These are phyloP conservation scores for Exophiala sp. DNA, from an alignment of 2,329 filamentous ascomycete species.

Conservation along the genomic window DNA sequence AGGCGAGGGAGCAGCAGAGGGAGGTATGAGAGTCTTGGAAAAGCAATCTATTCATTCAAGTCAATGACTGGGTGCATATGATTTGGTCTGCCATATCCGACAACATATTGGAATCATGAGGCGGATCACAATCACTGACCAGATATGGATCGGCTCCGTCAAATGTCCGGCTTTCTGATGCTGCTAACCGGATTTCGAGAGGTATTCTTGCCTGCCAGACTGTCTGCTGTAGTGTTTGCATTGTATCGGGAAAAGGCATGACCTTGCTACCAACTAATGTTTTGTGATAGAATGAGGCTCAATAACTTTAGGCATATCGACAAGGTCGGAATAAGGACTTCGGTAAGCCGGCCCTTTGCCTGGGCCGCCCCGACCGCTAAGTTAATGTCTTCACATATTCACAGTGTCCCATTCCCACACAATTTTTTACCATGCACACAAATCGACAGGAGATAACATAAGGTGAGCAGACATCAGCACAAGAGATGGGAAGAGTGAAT, in stretches of 20 bases:
- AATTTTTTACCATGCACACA: too few species aligned
- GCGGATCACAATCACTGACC: conserved; percentile 35
- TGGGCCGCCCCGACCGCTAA: too few species aligned
- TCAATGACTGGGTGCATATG: neutral
- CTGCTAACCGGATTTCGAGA: conserved; percentile 57
- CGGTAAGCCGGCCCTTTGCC: too few species aligned
- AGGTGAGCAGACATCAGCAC: too few species aligned
- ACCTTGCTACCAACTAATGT: neutral
- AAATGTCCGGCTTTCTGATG: conserved; percentile 58
- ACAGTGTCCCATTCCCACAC: too few species aligned
- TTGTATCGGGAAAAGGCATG: conserved; percentile 12
- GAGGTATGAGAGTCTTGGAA: conserved; percentile 65
- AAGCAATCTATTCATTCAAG: conserved; percentile 48
- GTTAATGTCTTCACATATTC: too few species aligned
- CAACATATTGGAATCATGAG: too few species aligned
- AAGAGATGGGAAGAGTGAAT: too few species aligned
- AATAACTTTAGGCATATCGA: too few species aligned
- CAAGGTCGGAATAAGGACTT: too few species aligned
- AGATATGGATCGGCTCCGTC: conserved; percentile 60
- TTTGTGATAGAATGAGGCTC: neutral
- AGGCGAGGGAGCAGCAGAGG: conserved; percentile 62
- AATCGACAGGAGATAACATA: too few species aligned
- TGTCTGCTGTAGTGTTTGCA: conserved; percentile 20
- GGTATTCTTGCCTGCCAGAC: conserved; percentile 60
- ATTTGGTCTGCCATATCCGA: conserved; percentile 7